These are phyloP conservation scores for Lodderomyces beijingensis DNA, from an alignment of 1,139 yeast species.

Conservation along the genomic window DNA sequence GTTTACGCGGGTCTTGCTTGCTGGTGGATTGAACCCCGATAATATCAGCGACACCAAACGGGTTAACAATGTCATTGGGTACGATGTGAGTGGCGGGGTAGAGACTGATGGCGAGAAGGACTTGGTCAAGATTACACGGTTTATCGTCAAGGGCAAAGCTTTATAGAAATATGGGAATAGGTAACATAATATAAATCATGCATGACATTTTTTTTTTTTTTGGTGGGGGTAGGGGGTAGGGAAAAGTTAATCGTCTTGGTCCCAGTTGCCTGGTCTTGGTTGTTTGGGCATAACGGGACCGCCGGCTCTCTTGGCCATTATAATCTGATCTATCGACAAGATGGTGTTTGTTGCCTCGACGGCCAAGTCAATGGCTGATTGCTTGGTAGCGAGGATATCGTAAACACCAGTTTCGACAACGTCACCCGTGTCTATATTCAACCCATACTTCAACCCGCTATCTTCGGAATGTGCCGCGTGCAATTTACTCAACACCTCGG, in stretches of 20 bases:
- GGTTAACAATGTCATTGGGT: conserved; percentile 63
- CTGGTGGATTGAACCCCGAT: conserved; percentile 83
- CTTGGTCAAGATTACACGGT: conserved; percentile 49
- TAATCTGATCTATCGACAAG: conserved; percentile 84
- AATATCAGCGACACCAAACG: conserved; percentile 56
- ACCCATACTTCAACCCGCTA: conserved; percentile 30
- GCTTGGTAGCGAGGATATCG: conserved; percentile 78
- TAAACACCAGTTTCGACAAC: conserved; percentile 65
- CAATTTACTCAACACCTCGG: conserved; percentile 80
- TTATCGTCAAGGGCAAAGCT: conserved; percentile 46
- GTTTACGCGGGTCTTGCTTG: conserved; percentile 57
- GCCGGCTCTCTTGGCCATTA: conserved; percentile 94
- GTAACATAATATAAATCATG: background rate
- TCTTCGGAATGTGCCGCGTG: conserved; percentile 73
- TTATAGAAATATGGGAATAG: too few species aligned
- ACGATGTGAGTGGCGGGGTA: conserved; percentile 94
- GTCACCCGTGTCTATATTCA: conserved; percentile 75
- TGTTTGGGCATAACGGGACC: conserved; percentile 93
- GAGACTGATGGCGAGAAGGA: conserved; percentile 72
- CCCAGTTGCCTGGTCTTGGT: conserved; percentile 95
- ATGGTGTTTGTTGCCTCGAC: conserved; percentile 94
- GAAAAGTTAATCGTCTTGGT: conserved; percentile 85
- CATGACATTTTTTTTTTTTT: background rate
- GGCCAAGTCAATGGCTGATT: conserved; percentile 86
- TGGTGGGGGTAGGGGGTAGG: too few species aligned